phyloP scores from a whole-genome alignment of 768 basidiomycete genomes.

The Mycena rosella region DNA sequence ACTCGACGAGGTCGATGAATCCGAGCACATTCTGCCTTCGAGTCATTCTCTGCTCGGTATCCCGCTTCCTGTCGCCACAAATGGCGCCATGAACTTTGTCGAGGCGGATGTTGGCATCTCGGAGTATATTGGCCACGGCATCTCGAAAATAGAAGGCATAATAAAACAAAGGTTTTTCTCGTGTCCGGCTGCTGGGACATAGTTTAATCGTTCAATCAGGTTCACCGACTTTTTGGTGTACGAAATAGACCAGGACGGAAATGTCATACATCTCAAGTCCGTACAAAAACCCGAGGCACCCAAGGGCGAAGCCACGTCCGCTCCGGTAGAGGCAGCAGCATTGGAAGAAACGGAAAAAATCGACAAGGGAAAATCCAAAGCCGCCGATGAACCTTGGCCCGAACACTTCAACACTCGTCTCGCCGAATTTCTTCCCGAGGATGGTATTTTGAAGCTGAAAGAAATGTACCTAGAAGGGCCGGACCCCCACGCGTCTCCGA shows the following conservation, averaged over 20 bases:
- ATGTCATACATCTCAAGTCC: constrained; percentile 85
- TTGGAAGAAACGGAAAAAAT: constrained; percentile 7
- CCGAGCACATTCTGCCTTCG: constrained; percentile 70
- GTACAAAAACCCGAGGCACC: constrained; percentile 76
- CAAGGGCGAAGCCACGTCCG: constrained; percentile 53
- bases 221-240: constrained; percentile 98
- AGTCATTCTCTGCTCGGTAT: constrained; percentile 80
- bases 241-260: constrained; percentile 87
- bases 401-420: constrained; percentile 69
- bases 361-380: constrained; percentile 32
- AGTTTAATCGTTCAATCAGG: constrained; percentile 54
- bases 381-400: constrained; percentile 71
- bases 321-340: constrained; percentile 32
- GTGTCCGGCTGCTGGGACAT: constrained; percentile 1
- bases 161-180: constrained; percentile 93
- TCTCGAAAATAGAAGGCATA: constrained; percentile 86
- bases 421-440: constrained; percentile 71
- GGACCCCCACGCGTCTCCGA: constrained; percentile 82
- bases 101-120: constrained; percentile 93
- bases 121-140: constrained; percentile 80
- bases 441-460: constrained; percentile 73
- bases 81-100: constrained; percentile 68
- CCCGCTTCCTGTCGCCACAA: constrained; percentile 60
- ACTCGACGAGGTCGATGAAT: constrained; percentile 46
- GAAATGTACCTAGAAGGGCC: constrained; percentile 85